Percentiles rank a stretch among this genome's conserved stretches.
phyloP scores from a whole-genome alignment of 148 eudicot genomes.

The Silene conica region DNA sequence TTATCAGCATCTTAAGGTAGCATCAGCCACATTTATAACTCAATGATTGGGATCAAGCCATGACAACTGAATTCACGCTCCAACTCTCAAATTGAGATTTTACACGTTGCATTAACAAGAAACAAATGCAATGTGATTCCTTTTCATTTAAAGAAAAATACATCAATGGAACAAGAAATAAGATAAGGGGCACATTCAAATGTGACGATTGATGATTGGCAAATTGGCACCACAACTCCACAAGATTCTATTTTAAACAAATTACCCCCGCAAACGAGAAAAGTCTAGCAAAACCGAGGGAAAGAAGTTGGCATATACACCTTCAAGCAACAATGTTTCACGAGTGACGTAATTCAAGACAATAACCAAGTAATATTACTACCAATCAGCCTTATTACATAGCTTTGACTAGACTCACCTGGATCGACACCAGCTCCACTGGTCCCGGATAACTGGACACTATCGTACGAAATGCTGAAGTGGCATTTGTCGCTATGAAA shows the following conservation, averaged over 20 bases:
- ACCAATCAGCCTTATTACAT: background rate
- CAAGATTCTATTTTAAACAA: background rate
- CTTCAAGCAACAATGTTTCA: background rate
- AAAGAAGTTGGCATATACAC: background rate
- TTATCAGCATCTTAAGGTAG: no score
- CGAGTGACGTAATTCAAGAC: background rate
- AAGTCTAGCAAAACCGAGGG: background rate
- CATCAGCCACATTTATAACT: no score
- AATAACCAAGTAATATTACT: background rate
- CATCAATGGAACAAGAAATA: background rate
- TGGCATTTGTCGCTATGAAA: constrained; percentile 82
- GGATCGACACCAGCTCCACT: constrained; percentile 68
- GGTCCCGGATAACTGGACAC: constrained; percentile 71
- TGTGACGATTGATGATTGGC: background rate
- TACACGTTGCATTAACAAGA: background rate
- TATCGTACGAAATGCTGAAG: constrained; percentile 64
- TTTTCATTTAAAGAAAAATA: background rate
- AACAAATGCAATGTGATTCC: constrained; percentile 1
- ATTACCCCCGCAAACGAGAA: background rate
- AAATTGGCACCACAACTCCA: background rate
- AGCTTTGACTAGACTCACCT: constrained; percentile 36
- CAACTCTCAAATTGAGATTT: no score
- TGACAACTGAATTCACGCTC: no score
- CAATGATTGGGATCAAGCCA: no score
- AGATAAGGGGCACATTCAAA: background rate